Percentiles rank a stretch among this genome's conserved stretches.
Evolutionary conservation across 148 eudicot species (phyloP).

Genomic region (Mesembryanthemum crystallinum): DNA sequence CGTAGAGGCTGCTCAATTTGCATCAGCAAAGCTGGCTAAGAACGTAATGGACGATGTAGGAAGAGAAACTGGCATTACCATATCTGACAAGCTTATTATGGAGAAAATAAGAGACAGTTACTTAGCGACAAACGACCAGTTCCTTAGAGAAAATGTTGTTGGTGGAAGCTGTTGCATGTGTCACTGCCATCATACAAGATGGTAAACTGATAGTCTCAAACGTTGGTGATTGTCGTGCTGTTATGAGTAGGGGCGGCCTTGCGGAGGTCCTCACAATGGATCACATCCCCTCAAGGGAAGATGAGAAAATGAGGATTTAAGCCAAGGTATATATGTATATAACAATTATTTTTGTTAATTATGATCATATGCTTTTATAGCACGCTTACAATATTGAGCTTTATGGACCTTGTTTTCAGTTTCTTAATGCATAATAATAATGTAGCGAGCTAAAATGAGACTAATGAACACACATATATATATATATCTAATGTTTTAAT

Average conservation of each 20-base stretch:
- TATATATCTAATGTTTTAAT: not conserved
- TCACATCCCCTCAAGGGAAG: conserved; percentile 71
- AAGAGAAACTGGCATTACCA: no score
- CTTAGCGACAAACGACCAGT: conserved; percentile 64
- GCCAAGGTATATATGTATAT: no score
- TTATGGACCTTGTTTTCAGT: no score
- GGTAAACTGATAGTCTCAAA: conserved; percentile 83
- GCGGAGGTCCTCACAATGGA: conserved; percentile 80
- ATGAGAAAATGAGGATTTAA: conserved; percentile 71
- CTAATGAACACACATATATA: no score
- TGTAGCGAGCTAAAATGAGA: no score
- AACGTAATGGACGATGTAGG: conserved; percentile 42
- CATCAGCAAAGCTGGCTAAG: conserved; percentile 56
- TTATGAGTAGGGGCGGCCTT: conserved; percentile 65
- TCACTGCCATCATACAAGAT: conserved; percentile 61
- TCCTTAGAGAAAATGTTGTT: conserved; percentile 43
- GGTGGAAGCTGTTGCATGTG: conserved; percentile 90
- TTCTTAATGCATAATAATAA: no score
- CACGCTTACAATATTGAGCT: no score
- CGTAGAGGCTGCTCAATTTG: conserved; percentile 69
- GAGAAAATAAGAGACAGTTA: conserved; percentile 65
- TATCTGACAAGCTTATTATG: no score
- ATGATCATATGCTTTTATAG: no score
- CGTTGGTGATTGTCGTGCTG: conserved; percentile 96
- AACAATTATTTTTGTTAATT: no score